Conservation (phyloP, 2,329 filamentous ascomycete genomes). For the Penicillium sp. region DNA sequence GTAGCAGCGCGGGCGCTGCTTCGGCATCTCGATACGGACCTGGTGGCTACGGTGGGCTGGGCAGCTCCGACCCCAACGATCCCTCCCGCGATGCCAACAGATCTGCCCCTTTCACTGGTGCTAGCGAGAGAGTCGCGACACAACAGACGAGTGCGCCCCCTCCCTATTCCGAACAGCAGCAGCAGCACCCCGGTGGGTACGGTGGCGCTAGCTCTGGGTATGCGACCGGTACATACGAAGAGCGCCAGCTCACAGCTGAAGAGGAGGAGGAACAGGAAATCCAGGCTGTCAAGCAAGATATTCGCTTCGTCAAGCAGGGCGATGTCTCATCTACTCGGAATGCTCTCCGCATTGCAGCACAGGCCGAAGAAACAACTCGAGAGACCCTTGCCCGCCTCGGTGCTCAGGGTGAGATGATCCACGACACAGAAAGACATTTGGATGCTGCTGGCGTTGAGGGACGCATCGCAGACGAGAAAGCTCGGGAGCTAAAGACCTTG, state of each 20-base stretch:
- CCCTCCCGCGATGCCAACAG: slow-evolving; percentile 58
- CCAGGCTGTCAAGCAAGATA: slow-evolving; percentile 73
- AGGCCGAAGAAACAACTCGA: slow-evolving; percentile 72
- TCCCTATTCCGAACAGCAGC: slow-evolving; percentile 33
- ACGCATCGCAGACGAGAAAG: slow-evolving; percentile 76
- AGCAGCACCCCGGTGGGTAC: slow-evolving; percentile 32
- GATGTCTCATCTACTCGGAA: slow-evolving; percentile 75
- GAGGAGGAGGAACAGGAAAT: slow-evolving; percentile 76
- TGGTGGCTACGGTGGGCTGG: slow-evolving; percentile 62
- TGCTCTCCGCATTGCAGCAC: slow-evolving; percentile 68
- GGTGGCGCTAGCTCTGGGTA: slow-evolving; percentile 42
- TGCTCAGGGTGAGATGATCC: slow-evolving; percentile 77
- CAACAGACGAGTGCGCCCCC: slow-evolving; percentile 39
- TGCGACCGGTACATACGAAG: slow-evolving; percentile 58
- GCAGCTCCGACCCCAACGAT: slow-evolving; percentile 55
- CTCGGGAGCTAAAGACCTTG: slow-evolving; percentile 79
- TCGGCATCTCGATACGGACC: slow-evolving; percentile 53
- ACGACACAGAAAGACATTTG: slow-evolving; percentile 82
- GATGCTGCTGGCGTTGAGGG: slow-evolving; percentile 80
- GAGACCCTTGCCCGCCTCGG: slow-evolving; percentile 75
- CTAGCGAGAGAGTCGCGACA: slow-evolving; percentile 55
- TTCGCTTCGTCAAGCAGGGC: slow-evolving; percentile 75
- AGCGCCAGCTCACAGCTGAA: slow-evolving; percentile 82
- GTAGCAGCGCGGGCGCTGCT: slow-evolving; percentile 49
- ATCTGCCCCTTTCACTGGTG: slow-evolving; percentile 64